phyloP scores from a whole-genome alignment of 352 stramenopile genomes.

The Pythium coloratum region DNA sequence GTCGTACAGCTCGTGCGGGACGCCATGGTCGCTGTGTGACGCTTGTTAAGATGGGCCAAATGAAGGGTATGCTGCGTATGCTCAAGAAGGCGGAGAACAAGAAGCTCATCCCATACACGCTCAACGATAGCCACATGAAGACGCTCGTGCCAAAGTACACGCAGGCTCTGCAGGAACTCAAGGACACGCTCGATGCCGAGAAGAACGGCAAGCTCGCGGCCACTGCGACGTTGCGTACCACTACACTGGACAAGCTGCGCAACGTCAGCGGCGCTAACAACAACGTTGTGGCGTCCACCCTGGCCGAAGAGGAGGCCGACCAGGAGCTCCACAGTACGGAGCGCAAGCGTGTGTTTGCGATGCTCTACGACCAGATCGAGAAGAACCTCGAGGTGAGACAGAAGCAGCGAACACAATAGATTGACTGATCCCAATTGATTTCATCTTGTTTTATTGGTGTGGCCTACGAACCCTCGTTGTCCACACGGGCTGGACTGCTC shows the following conservation, averaged over 20 bases:
- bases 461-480: not conserved
- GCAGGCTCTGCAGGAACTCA: constrained; percentile 65
- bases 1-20: constrained; percentile 80
- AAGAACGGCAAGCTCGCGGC: constrained; percentile 63
- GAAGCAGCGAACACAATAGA: constrained; percentile 41
- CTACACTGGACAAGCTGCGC: constrained; percentile 26
- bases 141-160: constrained; percentile 76
- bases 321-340: constrained; percentile 37
- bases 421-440: not conserved
- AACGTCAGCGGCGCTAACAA: not conserved
- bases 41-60: constrained; percentile 82
- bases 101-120: constrained; percentile 62
- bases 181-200: constrained; percentile 77
- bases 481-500: not conserved
- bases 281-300: not conserved
- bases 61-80: constrained; percentile 80
- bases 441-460: not conserved
- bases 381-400: constrained; percentile 45
- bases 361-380: constrained; percentile 61
- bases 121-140: constrained; percentile 78
- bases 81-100: constrained; percentile 83
- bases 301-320: constrained; percentile 24
- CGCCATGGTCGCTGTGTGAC: constrained; percentile 72
- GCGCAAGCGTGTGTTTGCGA: constrained; percentile 60
- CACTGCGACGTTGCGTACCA: constrained; percentile 39